phyloP scores from a whole-genome alignment of 306 rosid genomes.

The Lagenaria siceraria region DNA sequence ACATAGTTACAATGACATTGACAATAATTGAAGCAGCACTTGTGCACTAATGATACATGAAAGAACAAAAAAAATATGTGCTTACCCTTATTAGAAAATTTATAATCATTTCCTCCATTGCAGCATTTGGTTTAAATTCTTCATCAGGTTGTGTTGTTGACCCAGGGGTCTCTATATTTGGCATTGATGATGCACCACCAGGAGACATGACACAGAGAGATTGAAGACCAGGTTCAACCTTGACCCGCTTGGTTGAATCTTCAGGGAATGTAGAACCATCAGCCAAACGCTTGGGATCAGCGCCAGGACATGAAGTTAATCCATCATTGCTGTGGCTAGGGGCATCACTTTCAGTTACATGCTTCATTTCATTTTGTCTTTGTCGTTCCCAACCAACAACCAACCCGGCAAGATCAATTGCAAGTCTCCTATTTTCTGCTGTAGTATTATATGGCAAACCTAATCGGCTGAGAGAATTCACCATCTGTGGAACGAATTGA shows the following conservation, averaged over 20 bases:
- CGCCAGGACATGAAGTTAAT: constrained; percentile 43
- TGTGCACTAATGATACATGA: constrained; percentile 7
- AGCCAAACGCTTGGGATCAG: constrained; percentile 65
- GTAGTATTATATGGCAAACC: constrained; percentile 94
- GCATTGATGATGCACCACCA: constrained; percentile 86
- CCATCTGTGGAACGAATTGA: constrained; percentile 99
- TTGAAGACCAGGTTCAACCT: constrained; percentile 94
- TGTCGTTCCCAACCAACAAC: constrained; percentile 99
- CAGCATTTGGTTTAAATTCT: constrained; percentile 99
- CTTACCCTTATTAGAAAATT: constrained; percentile 93
- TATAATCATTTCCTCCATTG: constrained; percentile 99
- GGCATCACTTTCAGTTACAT: constrained; percentile 55
- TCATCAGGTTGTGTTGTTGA: constrained; percentile 89
- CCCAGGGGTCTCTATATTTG: constrained; percentile 92
- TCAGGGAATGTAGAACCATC: constrained; percentile 85
- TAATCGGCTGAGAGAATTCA: constrained; percentile 94
- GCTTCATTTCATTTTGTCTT: constrained; percentile 88
- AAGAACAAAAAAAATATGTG: constrained; percentile 17
- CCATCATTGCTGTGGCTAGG: constrained; percentile 53
- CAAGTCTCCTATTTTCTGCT: constrained; percentile 90
- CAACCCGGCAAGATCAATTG: constrained; percentile 98
- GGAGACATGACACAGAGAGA: constrained; percentile 91
- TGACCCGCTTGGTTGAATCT: constrained; percentile 82
- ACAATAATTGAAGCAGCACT: constrained; percentile 2
- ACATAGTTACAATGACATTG: neutral